A percentile compares a stretch with the other conserved stretches of the same genome.
Conservation (phyloP, 2,329 filamentous ascomycete species). For the Lecanoromycetidae sp. region DNA sequence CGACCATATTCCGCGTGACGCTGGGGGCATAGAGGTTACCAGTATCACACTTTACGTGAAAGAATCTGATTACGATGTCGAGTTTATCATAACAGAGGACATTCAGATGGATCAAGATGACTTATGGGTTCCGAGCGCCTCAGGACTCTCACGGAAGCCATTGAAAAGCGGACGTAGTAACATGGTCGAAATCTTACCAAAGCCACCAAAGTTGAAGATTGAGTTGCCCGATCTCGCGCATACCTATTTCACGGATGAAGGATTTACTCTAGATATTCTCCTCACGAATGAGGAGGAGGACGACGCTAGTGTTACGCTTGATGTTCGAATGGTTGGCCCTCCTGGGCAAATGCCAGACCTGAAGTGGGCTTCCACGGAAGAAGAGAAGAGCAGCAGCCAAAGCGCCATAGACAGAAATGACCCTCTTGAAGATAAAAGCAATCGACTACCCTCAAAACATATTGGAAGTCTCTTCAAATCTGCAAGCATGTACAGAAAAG, state of each 20-base stretch:
- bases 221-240: conserved; percentile 48
- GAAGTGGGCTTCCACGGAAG: conserved; percentile 34
- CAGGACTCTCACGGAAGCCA: conserved; percentile 26
- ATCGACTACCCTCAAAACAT: not conserved
- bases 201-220: conserved; percentile 84
- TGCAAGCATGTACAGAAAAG: conserved; percentile 19
- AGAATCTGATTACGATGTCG: conserved; percentile 53
- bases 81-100: conserved; percentile 46
- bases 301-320: conserved; percentile 58
- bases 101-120: conserved; percentile 23
- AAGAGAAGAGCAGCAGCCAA: conserved; percentile 9
- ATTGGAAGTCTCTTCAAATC: conserved; percentile 6
- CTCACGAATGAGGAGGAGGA: conserved; percentile 75
- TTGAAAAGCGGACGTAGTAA: conserved; percentile 37
- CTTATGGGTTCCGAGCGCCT: conserved; percentile 33
- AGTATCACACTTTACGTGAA: conserved; percentile 53
- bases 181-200: conserved; percentile 62
- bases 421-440: not conserved
- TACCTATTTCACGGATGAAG: conserved; percentile 79
- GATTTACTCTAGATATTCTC: conserved; percentile 54
- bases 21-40: conserved; percentile 60
- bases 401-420: not conserved
- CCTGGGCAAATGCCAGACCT: conserved; percentile 35
- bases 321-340: conserved; percentile 53
- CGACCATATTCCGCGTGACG: conserved; percentile 62